Evolutionary conservation across 108 stramenopile species (phyloP).

Genomic region (Skeletonema potamos): DNA sequence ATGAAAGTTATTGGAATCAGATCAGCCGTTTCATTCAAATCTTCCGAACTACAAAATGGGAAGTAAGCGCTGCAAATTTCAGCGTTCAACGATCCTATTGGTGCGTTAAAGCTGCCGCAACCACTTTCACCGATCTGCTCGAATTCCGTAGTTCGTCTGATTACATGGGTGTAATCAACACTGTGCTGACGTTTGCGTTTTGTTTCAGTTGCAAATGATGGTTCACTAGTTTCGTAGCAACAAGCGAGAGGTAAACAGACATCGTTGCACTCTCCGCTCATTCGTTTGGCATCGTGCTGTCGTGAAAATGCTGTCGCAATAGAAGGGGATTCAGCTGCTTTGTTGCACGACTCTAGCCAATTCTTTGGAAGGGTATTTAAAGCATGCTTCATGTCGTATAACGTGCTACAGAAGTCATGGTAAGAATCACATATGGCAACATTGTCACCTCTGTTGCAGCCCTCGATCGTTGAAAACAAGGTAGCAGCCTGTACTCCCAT

Average conservation of each 20-base stretch:
- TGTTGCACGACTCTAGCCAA: neutral
- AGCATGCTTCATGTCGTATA: conserved; percentile 8
- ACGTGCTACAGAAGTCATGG: conserved; percentile 8
- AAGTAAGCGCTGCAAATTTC: conserved; percentile 18
- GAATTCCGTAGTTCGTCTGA: neutral
- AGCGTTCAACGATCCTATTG: conserved; percentile 9
- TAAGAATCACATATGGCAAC: conserved; percentile 15
- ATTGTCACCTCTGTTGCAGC: conserved; percentile 15
- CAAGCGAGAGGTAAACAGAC: conserved; percentile 5
- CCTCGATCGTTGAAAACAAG: conserved; percentile 4
- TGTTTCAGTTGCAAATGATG: neutral
- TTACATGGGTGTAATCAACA: neutral
- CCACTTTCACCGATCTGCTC: neutral
- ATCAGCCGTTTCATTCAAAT: no score
- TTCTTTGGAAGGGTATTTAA: conserved; percentile 6
- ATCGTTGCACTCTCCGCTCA: neutral
- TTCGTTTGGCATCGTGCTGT: neutral
- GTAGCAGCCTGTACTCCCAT: conserved; percentile 4
- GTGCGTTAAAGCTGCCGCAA: neutral
- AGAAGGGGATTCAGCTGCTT: neutral
- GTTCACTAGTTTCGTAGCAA: conserved; percentile 8
- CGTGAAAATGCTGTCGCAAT: neutral
- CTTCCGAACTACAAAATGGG: conserved; percentile 12
- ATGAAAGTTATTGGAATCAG: neutral
- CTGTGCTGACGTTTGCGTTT: conserved; percentile 14